These are phyloP conservation scores for Gremmenia infestans DNA, from an alignment of 2,329 filamentous ascomycete species.

Conservation along the genomic window DNA sequence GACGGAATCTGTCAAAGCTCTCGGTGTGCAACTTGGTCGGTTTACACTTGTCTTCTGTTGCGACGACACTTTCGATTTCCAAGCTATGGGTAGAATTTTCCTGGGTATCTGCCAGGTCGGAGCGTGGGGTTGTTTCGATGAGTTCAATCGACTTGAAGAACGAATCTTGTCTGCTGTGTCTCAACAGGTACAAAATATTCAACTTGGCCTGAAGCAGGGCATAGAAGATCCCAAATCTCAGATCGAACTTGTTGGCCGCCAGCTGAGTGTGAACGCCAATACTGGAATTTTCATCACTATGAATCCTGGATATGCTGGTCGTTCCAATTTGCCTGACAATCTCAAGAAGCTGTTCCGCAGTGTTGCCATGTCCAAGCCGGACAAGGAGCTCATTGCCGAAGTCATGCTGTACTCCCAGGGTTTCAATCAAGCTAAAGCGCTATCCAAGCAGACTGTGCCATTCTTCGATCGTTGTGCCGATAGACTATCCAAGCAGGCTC, in stretches of 20 bases:
- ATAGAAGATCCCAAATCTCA: slow-evolving; percentile 77
- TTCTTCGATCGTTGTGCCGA: slow-evolving; percentile 92
- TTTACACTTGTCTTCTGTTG: slow-evolving; percentile 99
- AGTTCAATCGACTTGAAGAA: slow-evolving; percentile 99
- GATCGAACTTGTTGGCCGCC: slow-evolving; percentile 90
- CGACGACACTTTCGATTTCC: slow-evolving; percentile 99
- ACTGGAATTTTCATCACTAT: slow-evolving; percentile 99
- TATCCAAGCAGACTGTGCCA: slow-evolving; percentile 93
- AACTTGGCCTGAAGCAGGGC: slow-evolving; percentile 85
- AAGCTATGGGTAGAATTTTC: slow-evolving; percentile 99
- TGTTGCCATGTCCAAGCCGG: slow-evolving; percentile 98
- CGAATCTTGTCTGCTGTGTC: slow-evolving; percentile 96
- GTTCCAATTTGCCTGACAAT: slow-evolving; percentile 97
- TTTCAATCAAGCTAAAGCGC: slow-evolving; percentile 90
- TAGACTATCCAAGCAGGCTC: slow-evolving; percentile 87
- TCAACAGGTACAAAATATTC: slow-evolving; percentile 98
- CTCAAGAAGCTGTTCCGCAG: slow-evolving; percentile 99
- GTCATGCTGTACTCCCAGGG: slow-evolving; percentile 99
- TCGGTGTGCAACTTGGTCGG: slow-evolving; percentile 91
- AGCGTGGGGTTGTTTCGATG: slow-evolving; percentile 99
- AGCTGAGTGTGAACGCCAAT: slow-evolving; percentile 82
- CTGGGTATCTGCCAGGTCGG: slow-evolving; percentile 98
- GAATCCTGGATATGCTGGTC: slow-evolving; percentile 98
- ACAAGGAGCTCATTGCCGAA: slow-evolving; percentile 98
- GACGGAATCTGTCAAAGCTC: slow-evolving; percentile 96